Percentiles rank a stretch among this genome's conserved stretches.
Evolutionary conservation across 176 grass and related monocot genomes (phyloP).

Genomic region (Chloris gayana): DNA sequence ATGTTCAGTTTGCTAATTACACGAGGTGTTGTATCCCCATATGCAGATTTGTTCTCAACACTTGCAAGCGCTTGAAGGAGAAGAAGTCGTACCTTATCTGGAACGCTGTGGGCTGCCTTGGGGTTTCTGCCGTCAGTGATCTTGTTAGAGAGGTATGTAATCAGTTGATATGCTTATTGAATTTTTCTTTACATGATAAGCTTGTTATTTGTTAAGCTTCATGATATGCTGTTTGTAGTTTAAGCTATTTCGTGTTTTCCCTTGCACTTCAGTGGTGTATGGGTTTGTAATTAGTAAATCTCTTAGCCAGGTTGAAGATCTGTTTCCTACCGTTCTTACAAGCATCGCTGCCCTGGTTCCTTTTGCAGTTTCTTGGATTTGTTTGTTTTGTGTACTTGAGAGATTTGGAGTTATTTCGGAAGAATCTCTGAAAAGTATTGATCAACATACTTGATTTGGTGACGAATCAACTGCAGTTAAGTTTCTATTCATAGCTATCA

Average conservation of each 20-base stretch:
- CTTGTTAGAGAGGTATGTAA: constrained; percentile 85
- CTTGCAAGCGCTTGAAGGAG: constrained; percentile 85
- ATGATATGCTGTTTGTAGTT: neutral
- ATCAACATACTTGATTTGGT: constrained; percentile 48
- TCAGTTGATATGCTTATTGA: constrained; percentile 6
- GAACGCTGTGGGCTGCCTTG: constrained; percentile 92
- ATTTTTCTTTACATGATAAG: neutral
- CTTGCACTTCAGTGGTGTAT: neutral
- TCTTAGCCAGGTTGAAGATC: constrained; percentile 8
- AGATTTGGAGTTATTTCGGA: constrained; percentile 53
- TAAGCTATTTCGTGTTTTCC: constrained; percentile 25
- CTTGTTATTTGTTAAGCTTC: neutral
- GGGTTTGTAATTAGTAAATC: constrained; percentile 32
- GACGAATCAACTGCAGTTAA: constrained; percentile 59
- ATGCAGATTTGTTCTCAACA: constrained; percentile 85
- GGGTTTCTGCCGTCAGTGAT: constrained; percentile 73
- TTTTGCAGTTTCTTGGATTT: constrained; percentile 66
- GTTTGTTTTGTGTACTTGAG: constrained; percentile 62
- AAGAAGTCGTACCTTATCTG: constrained; percentile 90
- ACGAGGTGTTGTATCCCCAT: neutral
- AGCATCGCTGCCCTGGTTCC: constrained; percentile 36
- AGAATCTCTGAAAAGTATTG: constrained; percentile 50
- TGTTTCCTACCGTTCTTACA: constrained; percentile 47
- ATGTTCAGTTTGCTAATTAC: neutral
- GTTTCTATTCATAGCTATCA: constrained; percentile 52